phyloP scores from a whole-genome alignment of 2,329 filamentous ascomycete species.

The Colletotrichum filicis region DNA sequence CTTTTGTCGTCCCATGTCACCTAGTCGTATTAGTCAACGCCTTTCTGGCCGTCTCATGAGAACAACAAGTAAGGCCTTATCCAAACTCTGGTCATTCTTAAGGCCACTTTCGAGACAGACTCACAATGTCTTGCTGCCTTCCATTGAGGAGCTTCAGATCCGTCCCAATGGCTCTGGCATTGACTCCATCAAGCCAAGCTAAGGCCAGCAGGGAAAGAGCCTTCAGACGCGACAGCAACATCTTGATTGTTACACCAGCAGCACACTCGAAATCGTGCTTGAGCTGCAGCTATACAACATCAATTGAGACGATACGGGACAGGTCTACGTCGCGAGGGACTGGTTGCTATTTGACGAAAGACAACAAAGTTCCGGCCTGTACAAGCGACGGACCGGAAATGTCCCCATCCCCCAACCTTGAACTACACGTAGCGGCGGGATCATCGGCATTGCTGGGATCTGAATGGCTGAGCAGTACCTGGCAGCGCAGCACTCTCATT shows the following conservation, averaged over 20 bases:
- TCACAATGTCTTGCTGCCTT: slow-evolving; percentile 32
- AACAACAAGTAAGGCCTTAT: rapidly evolving
- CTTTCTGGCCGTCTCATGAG: rapidly evolving
- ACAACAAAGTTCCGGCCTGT: neutral
- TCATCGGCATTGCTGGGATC: slow-evolving; percentile 28
- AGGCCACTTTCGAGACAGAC: neutral
- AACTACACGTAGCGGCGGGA: slow-evolving; percentile 1
- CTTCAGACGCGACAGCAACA: slow-evolving; percentile 28
- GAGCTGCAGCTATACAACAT: neutral
- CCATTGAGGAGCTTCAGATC: slow-evolving; percentile 26
- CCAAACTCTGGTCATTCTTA: rapidly evolving
- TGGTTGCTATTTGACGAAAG: slow-evolving; percentile 10
- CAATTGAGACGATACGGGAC: neutral
- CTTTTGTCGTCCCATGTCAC: slow-evolving; percentile 77
- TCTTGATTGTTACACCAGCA: neutral
- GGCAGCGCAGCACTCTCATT: neutral
- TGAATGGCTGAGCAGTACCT: slow-evolving; percentile 28
- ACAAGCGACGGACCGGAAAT: slow-evolving; percentile 7
- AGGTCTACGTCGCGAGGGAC: neutral
- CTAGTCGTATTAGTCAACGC: neutral
- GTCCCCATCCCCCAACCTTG: neutral
- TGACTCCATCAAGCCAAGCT: slow-evolving; percentile 15
- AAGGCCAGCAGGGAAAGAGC: slow-evolving; percentile 16
- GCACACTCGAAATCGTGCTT: neutral
- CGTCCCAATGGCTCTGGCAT: neutral